A percentile compares a stretch with the other conserved stretches of the same genome.
Conservation (phyloP, 73 alveolate species). For the Symbiodinium pilosum region DNA sequence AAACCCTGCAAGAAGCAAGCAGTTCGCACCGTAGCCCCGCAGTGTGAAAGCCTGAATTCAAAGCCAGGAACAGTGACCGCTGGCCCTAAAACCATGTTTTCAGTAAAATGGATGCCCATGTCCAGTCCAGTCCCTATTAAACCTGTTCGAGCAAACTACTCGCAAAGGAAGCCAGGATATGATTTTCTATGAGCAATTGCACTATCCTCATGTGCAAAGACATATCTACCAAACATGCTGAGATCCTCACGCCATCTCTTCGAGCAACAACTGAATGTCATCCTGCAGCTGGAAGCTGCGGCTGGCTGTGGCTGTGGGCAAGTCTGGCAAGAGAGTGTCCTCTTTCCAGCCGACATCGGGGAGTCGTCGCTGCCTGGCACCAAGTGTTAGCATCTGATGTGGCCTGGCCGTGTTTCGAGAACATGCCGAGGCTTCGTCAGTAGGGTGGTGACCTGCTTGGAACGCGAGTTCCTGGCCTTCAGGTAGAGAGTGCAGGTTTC, state of each 20-base stretch:
- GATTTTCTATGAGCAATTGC: too few species aligned
- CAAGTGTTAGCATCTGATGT: neutral
- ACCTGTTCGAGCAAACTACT: neutral
- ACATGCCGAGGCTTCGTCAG: slow-evolving; percentile 32
- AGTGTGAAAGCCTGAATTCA: too few species aligned
- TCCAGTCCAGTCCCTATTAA: too few species aligned
- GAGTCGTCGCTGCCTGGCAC: slow-evolving; percentile 81
- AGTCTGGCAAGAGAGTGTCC: neutral
- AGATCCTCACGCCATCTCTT: slow-evolving; percentile 59
- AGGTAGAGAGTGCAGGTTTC: neutral
- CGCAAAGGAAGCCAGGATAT: neutral
- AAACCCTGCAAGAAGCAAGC: too few species aligned
- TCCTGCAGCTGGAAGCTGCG: slow-evolving; percentile 7
- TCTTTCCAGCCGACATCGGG: slow-evolving; percentile 89
- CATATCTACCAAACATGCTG: too few species aligned
- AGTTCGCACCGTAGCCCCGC: too few species aligned
- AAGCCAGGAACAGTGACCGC: too few species aligned
- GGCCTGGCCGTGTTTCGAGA: too few species aligned
- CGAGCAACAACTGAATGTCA: slow-evolving; percentile 58
- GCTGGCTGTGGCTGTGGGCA: too few species aligned
- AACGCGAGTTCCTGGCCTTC: slow-evolving; percentile 92
- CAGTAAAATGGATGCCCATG: too few species aligned
- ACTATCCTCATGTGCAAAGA: too few species aligned
- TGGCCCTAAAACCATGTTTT: too few species aligned
- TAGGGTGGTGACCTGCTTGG: slow-evolving; percentile 81